Percentiles rank a stretch among this genome's conserved stretches.
These are phyloP conservation scores for Aegilops bicornis DNA, from an alignment of 176 grass and related monocot species.

Conservation along the genomic window DNA sequence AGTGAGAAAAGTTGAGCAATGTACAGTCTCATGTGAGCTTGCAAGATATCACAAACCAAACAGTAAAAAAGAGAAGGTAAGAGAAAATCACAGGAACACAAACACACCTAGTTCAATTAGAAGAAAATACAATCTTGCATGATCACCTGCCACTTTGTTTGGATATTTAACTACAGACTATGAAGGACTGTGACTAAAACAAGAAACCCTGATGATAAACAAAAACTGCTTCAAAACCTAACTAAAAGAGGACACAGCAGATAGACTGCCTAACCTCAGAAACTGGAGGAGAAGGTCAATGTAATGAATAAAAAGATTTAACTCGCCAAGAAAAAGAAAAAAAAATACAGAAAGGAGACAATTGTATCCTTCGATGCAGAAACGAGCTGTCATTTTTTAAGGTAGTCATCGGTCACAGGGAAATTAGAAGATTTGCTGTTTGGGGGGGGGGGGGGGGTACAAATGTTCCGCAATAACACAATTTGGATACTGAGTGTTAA, in stretches of 20 bases:
- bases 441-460: too few species aligned
- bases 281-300: not conserved
- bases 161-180: not conserved
- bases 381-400: not conserved
- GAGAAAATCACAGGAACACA: too few species aligned
- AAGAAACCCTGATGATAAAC: not conserved
- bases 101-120: not conserved
- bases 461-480: not conserved
- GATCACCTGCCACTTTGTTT: not conserved
- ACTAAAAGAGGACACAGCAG: not conserved
- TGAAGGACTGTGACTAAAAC: not conserved
- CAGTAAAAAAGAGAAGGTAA: too few species aligned
- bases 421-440: too few species aligned
- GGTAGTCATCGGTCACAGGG: not conserved
- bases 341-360: not conserved
- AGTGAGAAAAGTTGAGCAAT: not conserved
- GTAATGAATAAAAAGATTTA: not conserved
- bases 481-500: not conserved
- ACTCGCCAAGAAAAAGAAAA: not conserved
- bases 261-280: not conserved
- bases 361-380: not conserved
- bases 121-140: not conserved
- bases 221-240: not conserved
- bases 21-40: not conserved
- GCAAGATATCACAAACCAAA: not conserved